These are phyloP conservation scores for Penicillium sp. DNA, from an alignment of 2,329 filamentous ascomycete genomes.

Conservation along the genomic window DNA sequence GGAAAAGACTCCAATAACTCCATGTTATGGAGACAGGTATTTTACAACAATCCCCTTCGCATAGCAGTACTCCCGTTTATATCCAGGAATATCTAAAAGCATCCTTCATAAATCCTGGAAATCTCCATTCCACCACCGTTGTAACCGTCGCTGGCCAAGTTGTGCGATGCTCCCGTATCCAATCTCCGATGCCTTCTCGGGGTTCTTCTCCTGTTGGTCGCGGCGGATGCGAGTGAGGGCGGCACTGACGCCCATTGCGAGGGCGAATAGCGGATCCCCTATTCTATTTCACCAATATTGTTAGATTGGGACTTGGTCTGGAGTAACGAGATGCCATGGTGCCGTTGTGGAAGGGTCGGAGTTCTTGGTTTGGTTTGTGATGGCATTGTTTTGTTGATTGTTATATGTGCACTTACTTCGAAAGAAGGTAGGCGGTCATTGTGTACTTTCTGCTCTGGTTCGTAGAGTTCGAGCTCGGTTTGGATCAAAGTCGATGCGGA, in stretches of 20 bases:
- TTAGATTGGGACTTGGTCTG: constrained; percentile 1
- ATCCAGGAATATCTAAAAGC: too few relatives aligned
- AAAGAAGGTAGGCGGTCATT: constrained; percentile 6
- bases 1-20: too few relatives aligned
- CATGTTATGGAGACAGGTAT: too few relatives aligned
- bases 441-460: not conserved
- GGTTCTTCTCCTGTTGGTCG: constrained; percentile 49
- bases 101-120: constrained; percentile 28
- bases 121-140: constrained; percentile 41
- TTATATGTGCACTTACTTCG: constrained; percentile 2
- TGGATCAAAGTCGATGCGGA: not conserved
- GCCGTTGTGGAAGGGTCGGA: not conserved
- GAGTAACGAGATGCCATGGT: not conserved
- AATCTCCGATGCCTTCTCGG: constrained; percentile 34
- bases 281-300: constrained; percentile 32
- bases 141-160: constrained; percentile 30
- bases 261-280: constrained; percentile 53
- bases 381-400: not conserved
- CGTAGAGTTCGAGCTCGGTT: not conserved
- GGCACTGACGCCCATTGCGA: constrained; percentile 49
- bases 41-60: too few relatives aligned
- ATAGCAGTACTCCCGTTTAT: too few relatives aligned
- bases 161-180: constrained; percentile 28
- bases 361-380: not conserved
- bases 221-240: constrained; percentile 51